Evolutionary conservation across 2,329 filamentous ascomycete species (phyloP).

Genomic region (Lasiodiplodia hormozganensis): DNA sequence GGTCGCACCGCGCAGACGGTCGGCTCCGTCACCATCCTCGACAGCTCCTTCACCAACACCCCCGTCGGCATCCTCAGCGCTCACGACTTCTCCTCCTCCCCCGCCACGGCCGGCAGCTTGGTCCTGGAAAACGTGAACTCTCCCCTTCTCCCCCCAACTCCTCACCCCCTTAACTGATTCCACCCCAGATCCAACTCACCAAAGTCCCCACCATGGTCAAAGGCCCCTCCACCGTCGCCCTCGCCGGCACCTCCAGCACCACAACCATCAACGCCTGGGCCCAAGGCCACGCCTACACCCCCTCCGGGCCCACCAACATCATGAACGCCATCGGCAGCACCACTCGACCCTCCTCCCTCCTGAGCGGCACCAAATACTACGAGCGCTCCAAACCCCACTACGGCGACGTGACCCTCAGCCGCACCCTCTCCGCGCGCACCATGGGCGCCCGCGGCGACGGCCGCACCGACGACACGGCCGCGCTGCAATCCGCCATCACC

Average conservation of each 20-base stretch:
- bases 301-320: constrained; percentile 50
- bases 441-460: constrained; percentile 76
- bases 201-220: constrained; percentile 51
- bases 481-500: constrained; percentile 76
- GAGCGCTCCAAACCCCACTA: constrained; percentile 59
- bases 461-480: constrained; percentile 79
- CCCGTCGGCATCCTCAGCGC: constrained; percentile 59
- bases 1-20: constrained; percentile 51
- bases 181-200: constrained; percentile 51
- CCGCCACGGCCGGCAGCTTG: constrained; percentile 56
- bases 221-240: constrained; percentile 34
- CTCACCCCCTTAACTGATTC: constrained; percentile 63
- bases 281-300: constrained; percentile 42
- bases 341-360: constrained; percentile 51
- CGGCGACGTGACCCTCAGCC: constrained; percentile 61
- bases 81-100: constrained; percentile 51
- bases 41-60: constrained; percentile 60
- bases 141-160: constrained; percentile 45
- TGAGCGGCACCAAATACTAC: constrained; percentile 57
- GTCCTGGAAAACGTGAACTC: constrained; percentile 66
- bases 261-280: constrained; percentile 41
- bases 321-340: constrained; percentile 54
- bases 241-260: constrained; percentile 35
- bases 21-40: constrained; percentile 65
- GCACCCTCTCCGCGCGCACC: constrained; percentile 39